Percentiles rank a stretch among this genome's conserved stretches.
Evolutionary conservation across 2,329 filamentous ascomycete species (phyloP).

Genomic region (Ophiobolus disseminans): DNA sequence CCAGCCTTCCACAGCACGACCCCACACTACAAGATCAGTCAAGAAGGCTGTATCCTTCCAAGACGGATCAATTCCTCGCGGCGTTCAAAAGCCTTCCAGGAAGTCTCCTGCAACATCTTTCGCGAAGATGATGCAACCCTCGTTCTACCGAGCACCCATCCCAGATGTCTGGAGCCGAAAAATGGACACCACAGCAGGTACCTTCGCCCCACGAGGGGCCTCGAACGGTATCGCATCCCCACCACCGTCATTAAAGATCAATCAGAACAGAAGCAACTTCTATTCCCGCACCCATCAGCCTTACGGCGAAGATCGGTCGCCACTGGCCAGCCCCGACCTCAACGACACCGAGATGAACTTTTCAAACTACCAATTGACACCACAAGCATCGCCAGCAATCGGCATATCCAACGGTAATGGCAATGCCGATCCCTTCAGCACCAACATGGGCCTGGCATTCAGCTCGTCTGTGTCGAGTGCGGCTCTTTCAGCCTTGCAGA

Average conservation of each 20-base stretch:
- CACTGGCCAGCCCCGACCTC: slow-evolving; percentile 18
- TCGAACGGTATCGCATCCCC: slow-evolving; percentile 35
- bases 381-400: slow-evolving; percentile 41
- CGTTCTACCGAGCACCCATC: slow-evolving; percentile 54
- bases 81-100: slow-evolving; percentile 30
- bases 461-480: slow-evolving; percentile 25
- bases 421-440: slow-evolving; percentile 29
- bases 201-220: slow-evolving; percentile 58
- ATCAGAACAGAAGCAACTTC: slow-evolving; percentile 30
- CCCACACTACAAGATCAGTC: slow-evolving; percentile 22
- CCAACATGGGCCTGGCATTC: slow-evolving; percentile 26
- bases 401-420: slow-evolving; percentile 24
- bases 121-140: slow-evolving; percentile 63
- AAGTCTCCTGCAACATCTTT: slow-evolving; percentile 32
- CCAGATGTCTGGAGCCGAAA: slow-evolving; percentile 62
- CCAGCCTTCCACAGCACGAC: slow-evolving; percentile 44
- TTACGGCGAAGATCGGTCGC: slow-evolving; percentile 32
- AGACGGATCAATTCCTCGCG: slow-evolving; percentile 26
- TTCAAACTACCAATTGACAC: slow-evolving; percentile 45
- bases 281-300: slow-evolving; percentile 28
- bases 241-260: slow-evolving; percentile 34
- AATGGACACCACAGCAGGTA: slow-evolving; percentile 53
- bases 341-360: slow-evolving; percentile 24
- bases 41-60: slow-evolving; percentile 38
- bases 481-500: slow-evolving; percentile 48